Percentiles rank a stretch among this genome's conserved stretches.
Conservation (phyloP, 345 rosid species). For the Gossypium australe region DNA sequence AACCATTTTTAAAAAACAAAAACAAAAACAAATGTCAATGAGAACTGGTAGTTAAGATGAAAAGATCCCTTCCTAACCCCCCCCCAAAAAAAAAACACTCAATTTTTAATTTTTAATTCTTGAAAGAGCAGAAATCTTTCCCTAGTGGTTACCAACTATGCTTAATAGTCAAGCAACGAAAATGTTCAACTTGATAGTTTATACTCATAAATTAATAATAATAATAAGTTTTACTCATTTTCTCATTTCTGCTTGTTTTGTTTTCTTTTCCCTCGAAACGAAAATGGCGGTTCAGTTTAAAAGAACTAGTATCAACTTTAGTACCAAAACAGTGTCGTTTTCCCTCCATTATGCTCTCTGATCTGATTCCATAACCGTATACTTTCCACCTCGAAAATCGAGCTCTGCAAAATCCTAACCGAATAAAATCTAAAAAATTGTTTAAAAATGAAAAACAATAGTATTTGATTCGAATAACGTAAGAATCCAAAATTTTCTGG, state of each 20-base stretch:
- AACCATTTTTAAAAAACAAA: conserved; percentile 14
- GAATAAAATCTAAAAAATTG: background rate
- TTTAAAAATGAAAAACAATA: background rate
- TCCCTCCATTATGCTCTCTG: conserved; percentile 18
- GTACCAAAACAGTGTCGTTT: conserved; percentile 14
- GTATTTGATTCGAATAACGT: conserved; percentile 7
- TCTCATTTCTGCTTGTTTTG: background rate
- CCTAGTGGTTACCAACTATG: conserved; percentile 45
- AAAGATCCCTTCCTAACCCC: conserved; percentile 20
- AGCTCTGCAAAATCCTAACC: conserved; percentile 20
- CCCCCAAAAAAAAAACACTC: background rate
- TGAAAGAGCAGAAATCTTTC: conserved; percentile 19
- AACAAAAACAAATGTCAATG: conserved; percentile 6
- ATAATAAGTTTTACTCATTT: background rate
- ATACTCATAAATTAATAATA: background rate
- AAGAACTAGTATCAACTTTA: background rate
- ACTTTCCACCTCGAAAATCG: conserved; percentile 17
- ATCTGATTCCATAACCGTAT: conserved; percentile 19
- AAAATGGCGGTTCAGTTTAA: conserved; percentile 20
- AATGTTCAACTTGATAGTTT: background rate
- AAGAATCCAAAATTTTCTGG: conserved; percentile 14
- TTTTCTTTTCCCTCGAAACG: conserved; percentile 1
- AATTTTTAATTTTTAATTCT: background rate
- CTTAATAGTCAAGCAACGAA: conserved; percentile 51
- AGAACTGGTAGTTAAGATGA: conserved; percentile 18